A percentile compares a stretch with the other conserved stretches of the same genome.
phyloP scores from a whole-genome alignment of 371 early-diverging fungal species.

The Quaeritorhiza haematococci region DNA sequence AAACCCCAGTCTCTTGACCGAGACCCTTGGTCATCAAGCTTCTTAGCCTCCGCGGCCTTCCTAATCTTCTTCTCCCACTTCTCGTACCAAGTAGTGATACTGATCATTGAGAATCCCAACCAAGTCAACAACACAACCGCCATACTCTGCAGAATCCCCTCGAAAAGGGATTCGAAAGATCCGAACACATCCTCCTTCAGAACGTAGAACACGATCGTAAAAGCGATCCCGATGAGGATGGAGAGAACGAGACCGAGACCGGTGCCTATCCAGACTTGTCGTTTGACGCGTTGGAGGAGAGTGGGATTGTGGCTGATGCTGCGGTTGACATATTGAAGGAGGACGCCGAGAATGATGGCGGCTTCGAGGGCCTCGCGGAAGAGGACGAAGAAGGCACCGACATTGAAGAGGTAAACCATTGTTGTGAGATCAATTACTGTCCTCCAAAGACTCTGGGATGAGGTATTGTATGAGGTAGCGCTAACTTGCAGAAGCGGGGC shows the following conservation, averaged over 20 bases:
- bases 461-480: neutral
- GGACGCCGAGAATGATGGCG: constrained; percentile 16
- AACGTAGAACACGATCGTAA: constrained; percentile 11
- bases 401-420: constrained; percentile 10
- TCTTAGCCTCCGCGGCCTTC: neutral
- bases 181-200: constrained; percentile 17
- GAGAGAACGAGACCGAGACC: constrained; percentile 11
- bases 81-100: neutral
- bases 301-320: neutral
- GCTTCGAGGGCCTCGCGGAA: constrained; percentile 21
- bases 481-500: no score
- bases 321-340: constrained; percentile 9
- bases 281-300: neutral
- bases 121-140: constrained; percentile 8
- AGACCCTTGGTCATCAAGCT: neutral
- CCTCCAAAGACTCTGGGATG: neutral
- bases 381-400: constrained; percentile 16
- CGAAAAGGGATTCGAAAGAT: constrained; percentile 7
- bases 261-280: constrained; percentile 14
- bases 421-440: neutral
- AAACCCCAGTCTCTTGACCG: neutral
- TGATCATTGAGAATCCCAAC: constrained; percentile 10
- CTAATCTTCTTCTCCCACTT: constrained; percentile 17
- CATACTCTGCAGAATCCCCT: constrained; percentile 7
- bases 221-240: constrained; percentile 9